phyloP scores from a whole-genome alignment of 352 stramenopile genomes.

The Aphanomyces stellatus region DNA sequence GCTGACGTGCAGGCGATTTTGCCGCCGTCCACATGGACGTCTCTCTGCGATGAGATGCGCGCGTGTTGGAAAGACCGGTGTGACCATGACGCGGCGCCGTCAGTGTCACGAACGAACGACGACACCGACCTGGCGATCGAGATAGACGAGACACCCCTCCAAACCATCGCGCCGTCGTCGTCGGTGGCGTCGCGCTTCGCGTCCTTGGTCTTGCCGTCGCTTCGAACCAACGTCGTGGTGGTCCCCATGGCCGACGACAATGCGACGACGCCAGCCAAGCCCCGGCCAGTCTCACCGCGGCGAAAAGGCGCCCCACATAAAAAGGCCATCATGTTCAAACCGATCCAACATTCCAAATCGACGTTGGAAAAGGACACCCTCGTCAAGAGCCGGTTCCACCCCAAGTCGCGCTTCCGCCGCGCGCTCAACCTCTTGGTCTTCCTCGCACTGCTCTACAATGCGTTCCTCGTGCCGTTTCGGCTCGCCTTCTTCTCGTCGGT shows the following conservation, averaged over 20 bases:
- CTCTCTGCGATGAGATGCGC: constrained; percentile 1
- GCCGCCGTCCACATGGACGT: not conserved
- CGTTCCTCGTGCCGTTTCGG: constrained; percentile 34
- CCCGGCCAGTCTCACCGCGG: too few species aligned
- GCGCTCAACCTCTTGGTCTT: constrained; percentile 33
- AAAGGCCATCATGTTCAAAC: not conserved
- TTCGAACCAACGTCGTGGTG: not conserved
- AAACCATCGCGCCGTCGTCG: too few species aligned
- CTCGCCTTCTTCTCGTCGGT: constrained; percentile 28
- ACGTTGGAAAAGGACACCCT: constrained; percentile 6
- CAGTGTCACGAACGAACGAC: not conserved
- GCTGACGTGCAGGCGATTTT: not conserved
- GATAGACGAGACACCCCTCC: too few species aligned
- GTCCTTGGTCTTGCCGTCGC: too few species aligned
- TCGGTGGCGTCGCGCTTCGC: not conserved
- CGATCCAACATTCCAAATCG: not conserved
- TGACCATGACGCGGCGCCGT: not conserved
- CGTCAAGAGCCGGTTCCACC: constrained; percentile 13
- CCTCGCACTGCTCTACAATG: constrained; percentile 34
- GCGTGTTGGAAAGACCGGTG: not conserved
- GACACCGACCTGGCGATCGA: too few species aligned
- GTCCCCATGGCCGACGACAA: not conserved
- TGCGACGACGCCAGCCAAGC: too few species aligned
- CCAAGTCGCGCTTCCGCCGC: constrained; percentile 23
- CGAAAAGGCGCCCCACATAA: not conserved